phyloP scores from a whole-genome alignment of 441 rosid species.

The Breynia disticha region DNA sequence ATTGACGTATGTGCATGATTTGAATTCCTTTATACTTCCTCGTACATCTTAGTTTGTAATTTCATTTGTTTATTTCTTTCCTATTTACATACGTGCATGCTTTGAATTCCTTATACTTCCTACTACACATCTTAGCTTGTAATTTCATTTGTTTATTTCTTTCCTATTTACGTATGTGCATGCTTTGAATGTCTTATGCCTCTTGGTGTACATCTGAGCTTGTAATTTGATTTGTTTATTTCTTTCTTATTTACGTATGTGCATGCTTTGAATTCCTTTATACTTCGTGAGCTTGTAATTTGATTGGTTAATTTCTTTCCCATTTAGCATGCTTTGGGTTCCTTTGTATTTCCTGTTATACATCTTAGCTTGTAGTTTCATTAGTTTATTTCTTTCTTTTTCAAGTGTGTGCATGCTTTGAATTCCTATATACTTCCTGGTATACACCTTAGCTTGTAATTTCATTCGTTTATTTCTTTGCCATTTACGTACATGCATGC shows the following conservation, averaged over 20 bases:
- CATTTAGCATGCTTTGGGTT: background rate
- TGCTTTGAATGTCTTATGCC: constrained; percentile 18
- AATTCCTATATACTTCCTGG: constrained; percentile 52
- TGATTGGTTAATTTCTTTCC: background rate
- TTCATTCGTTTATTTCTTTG: background rate
- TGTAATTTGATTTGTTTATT: background rate
- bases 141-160: background rate
- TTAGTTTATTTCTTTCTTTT: background rate
- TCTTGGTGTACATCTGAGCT: constrained; percentile 44
- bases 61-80: background rate
- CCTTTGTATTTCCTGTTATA: constrained; percentile 60
- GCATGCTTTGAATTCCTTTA: constrained; percentile 8
- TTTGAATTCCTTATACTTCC: constrained; percentile 30
- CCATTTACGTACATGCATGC: background rate
- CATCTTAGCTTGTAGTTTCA: background rate
- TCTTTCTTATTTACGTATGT: background rate
- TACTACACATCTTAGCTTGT: constrained; percentile 33
- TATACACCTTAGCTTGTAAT: constrained; percentile 16
- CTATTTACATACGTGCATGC: background rate
- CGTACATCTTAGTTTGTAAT: constrained; percentile 29
- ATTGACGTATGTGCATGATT: background rate
- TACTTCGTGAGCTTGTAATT: constrained; percentile 36
- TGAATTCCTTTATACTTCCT: constrained; percentile 35
- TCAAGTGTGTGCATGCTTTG: background rate
- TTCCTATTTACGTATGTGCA: background rate